Evolutionary conservation across 1,284 basidiomycete species (phyloP), one percentile per base, ranked within the genome.

Genomic region (Apiotrichum akiyoshidainum): DNA sequence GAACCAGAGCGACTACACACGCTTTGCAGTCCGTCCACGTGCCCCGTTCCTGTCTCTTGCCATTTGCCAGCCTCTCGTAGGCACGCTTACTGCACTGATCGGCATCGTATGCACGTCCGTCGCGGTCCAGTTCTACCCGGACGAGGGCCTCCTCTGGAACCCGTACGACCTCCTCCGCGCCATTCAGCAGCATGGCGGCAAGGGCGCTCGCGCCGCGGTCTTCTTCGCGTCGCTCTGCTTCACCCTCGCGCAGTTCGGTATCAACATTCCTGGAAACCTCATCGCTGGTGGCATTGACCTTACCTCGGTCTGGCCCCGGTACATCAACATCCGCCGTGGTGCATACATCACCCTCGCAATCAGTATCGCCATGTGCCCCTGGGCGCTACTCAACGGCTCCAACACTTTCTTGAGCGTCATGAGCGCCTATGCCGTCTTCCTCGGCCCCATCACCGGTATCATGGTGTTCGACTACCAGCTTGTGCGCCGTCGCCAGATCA

Each of bases 381-480:
- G 78, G 78, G 65, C 74, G 60, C 65, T 79, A 46, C 61, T 75
- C 41, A 68, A 68, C 48, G 59, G 62, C 6, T 69, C 71, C 12
- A 53, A 65, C 49, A 72, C 68, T 45, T 80, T 79, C 69, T 59
- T 76, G 52, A 67, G 67, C 7, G 78, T 79, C 57, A 67, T 80
- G 34, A 62, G 54, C 16, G 55, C 37, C 46, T 73, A 74, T 52
- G 73, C 70, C 5, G 68, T 78, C 44, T 75, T 79, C 64, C 70
- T 75, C 26, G 69, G 68, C 2, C 71, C 70, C n/a, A 68, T 79
- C 53, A 68, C 72, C 5, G 77, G 73, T 12, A 68, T 76, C 45
- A 74, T 79, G 72, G 61, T 79, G 41, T 63, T 69, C 41, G 78
- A 80, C 66, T 80, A 78, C 69, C 77, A 74, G 58, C 56, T 80